phyloP scores from a whole-genome alignment of 129 eudicot genomes.

The Silybum marianum region DNA sequence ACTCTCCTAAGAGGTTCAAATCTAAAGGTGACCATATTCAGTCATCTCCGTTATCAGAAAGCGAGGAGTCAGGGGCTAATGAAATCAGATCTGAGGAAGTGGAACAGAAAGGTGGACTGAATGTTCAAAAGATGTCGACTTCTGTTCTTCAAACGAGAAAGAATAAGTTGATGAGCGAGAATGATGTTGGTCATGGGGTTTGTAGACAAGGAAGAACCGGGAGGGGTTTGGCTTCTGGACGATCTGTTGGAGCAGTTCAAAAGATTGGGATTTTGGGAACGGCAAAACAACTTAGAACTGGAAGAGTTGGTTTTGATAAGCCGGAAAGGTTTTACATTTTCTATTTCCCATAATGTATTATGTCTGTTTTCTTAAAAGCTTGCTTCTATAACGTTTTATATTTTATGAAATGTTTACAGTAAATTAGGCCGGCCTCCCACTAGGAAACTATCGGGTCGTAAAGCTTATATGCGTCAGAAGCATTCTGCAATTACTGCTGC shows the following conservation, averaged over 20 bases:
- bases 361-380: neutral
- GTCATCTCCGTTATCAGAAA: slow-evolving; percentile 68
- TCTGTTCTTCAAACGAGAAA: slow-evolving; percentile 52
- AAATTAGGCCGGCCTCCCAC: slow-evolving; percentile 71
- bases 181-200: slow-evolving; percentile 51
- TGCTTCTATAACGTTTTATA: neutral
- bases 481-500: slow-evolving; percentile 49
- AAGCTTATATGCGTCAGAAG: slow-evolving; percentile 74
- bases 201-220: slow-evolving; percentile 75
- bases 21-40: slow-evolving; percentile 47
- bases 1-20: slow-evolving; percentile 63
- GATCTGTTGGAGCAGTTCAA: slow-evolving; percentile 53
- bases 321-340: slow-evolving; percentile 54
- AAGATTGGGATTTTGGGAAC: slow-evolving; percentile 61
- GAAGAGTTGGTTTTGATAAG: slow-evolving; percentile 62
- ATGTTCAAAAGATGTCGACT: slow-evolving; percentile 58
- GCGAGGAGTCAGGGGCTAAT: slow-evolving; percentile 82
- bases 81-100: slow-evolving; percentile 58
- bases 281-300: slow-evolving; percentile 72
- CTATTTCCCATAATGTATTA: neutral
- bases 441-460: slow-evolving; percentile 79
- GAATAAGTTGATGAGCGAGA: slow-evolving; percentile 52
- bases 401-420: slow-evolving; percentile 39
- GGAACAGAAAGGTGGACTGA: slow-evolving; percentile 52
- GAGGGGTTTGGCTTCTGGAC: slow-evolving; percentile 56